These are phyloP conservation scores for Colletotrichum lentis DNA, from an alignment of 2,329 filamentous ascomycete genomes.

Conservation along the genomic window DNA sequence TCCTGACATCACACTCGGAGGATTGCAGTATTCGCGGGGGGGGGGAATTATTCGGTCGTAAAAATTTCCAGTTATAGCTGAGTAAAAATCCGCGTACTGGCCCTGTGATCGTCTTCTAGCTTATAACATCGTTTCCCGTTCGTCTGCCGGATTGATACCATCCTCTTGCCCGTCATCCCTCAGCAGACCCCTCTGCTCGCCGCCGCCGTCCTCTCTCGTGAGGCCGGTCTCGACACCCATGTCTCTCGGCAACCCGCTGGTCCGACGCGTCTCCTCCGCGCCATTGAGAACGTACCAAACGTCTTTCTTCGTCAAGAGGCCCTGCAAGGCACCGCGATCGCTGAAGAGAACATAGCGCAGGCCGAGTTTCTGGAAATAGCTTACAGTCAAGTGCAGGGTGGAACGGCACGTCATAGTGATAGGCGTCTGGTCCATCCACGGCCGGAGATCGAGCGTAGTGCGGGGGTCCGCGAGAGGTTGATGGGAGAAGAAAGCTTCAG, in stretches of 20 bases:
- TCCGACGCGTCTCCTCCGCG: slow-evolving; percentile 67
- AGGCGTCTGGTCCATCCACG: slow-evolving; percentile 99
- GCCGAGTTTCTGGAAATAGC: slow-evolving; percentile 94
- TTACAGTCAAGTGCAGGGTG: slow-evolving; percentile 83
- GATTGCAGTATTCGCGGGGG: not conserved
- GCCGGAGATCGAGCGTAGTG: slow-evolving; percentile 83
- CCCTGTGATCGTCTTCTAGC: slow-evolving; percentile 8
- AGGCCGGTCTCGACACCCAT: slow-evolving; percentile 48
- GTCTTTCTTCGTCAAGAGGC: slow-evolving; percentile 95
- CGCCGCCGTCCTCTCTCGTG: slow-evolving; percentile 50
- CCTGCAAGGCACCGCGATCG: slow-evolving; percentile 81
- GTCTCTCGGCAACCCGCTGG: slow-evolving; percentile 43
- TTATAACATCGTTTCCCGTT: slow-evolving; percentile 36
- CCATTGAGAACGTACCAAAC: slow-evolving; percentile 92
- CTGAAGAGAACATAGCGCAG: slow-evolving; percentile 89
- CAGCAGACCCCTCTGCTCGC: slow-evolving; percentile 56
- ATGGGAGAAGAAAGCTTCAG: slow-evolving; percentile 85
- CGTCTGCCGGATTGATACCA: slow-evolving; percentile 40
- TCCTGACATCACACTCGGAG: not conserved
- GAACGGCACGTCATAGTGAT: slow-evolving; percentile 83
- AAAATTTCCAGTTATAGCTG: slow-evolving; percentile 10
- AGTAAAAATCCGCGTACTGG: not conserved
- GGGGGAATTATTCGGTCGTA: not conserved
- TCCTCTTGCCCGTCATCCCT: slow-evolving; percentile 49
- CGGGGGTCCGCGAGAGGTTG: slow-evolving; percentile 81